Conservation (phyloP, 2,329 filamentous ascomycete genomes). For the Aphanocladium album region DNA sequence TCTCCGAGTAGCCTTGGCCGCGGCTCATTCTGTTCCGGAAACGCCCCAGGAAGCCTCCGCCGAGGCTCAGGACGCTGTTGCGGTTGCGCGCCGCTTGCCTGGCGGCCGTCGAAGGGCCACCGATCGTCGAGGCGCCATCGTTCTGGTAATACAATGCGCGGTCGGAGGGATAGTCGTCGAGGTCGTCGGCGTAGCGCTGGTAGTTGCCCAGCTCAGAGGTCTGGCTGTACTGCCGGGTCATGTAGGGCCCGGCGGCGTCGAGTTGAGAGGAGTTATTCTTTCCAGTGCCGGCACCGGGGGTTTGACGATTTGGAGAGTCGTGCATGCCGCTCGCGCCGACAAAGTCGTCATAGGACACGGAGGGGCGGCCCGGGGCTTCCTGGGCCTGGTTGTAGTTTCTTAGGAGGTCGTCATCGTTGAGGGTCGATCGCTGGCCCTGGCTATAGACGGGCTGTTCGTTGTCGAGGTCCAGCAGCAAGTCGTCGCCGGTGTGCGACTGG, state of each 20-base stretch:
- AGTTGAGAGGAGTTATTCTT: neutral
- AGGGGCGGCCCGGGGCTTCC: slow-evolving; percentile 66
- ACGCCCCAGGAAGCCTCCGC: slow-evolving; percentile 79
- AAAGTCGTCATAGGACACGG: slow-evolving; percentile 92
- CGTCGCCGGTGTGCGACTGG: slow-evolving; percentile 42
- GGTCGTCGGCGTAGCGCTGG: slow-evolving; percentile 81
- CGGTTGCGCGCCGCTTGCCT: slow-evolving; percentile 62
- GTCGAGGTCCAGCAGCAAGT: slow-evolving; percentile 70
- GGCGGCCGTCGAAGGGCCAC: slow-evolving; percentile 50
- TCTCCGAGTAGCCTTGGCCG: slow-evolving; percentile 86
- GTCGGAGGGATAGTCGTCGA: slow-evolving; percentile 77
- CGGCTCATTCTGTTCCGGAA: slow-evolving; percentile 90
- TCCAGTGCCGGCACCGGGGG: slow-evolving; percentile 1
- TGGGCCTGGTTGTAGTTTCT: slow-evolving; percentile 68
- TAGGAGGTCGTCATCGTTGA: slow-evolving; percentile 76
- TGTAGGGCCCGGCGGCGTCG: slow-evolving; percentile 36
- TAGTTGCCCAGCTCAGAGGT: slow-evolving; percentile 83
- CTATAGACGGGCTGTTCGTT: slow-evolving; percentile 68
- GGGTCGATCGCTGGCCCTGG: slow-evolving; percentile 69
- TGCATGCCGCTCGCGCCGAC: slow-evolving; percentile 58
- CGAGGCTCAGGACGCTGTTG: slow-evolving; percentile 83
- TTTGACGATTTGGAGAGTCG: slow-evolving; percentile 13
- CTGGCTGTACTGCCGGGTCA: slow-evolving; percentile 58
- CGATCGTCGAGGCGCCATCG: slow-evolving; percentile 5
- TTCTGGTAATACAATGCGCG: slow-evolving; percentile 79